Evolutionary conservation across 306 rosid genomes (phyloP), one percentile per base, ranked within the genome.

Genomic region (Begonia peltatifolia): DNA sequence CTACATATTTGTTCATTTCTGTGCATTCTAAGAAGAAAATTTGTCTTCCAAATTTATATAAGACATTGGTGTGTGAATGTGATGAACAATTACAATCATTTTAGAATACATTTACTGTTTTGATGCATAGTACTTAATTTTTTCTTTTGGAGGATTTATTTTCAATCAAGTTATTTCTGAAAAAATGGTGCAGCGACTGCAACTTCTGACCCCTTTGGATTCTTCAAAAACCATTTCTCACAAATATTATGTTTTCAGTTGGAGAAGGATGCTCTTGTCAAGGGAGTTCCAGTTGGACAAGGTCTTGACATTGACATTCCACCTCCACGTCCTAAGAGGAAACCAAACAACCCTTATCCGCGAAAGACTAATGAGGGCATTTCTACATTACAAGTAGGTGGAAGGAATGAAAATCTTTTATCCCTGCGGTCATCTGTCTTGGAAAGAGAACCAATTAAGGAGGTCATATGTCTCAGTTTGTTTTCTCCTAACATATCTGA

Each of bases 291-390:
- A 15, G 52, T 79, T 42, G 88, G 94, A 56, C 79, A 80, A 62
- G 70, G 92, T 57, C 66, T 83, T 43, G 92, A 86, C 62, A 83
- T 90, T 64, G 92, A 86, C 49, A 86, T 90, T 47, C 99, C 99
- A 44, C 99, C 99, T 60, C 99, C 99, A 43, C 92, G 99, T 60
- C 95, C 99, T 64, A 90, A 90, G 72, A 78, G 94, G 75, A 90
- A 90, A 71, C 99, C 99, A 57, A 76, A 59, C 67, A 85, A 80
- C 71, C 99, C 95, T 59, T 90, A 90, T 75, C 99, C 99, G 61
- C 84, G 99, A 67, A 90, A 90, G 67, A 76, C 68, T n/a, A 44
- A 6, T 44, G 48, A 4, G 48, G 48, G 48, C 14, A n/a, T n/a
- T 60, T 60, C 76, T 53, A 57, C 77, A 65, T 68, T 77, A 14